Conservation (phyloP, 495 filamentous ascomycete species). For the Patellaria atrata region DNA sequence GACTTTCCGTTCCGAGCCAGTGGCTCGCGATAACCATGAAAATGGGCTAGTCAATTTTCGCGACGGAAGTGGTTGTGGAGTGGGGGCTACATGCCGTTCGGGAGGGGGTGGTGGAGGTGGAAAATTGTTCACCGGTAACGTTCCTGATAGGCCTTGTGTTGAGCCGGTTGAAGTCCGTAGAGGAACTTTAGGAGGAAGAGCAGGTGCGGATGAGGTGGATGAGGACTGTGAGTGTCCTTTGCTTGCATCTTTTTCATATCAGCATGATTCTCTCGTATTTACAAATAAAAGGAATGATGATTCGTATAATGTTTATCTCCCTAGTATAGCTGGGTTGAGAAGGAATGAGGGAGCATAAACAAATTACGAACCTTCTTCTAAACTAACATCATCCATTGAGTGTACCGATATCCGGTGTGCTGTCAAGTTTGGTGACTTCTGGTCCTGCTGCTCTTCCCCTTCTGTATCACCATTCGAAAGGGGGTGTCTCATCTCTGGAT, state of each 20-base stretch:
- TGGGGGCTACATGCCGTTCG: constrained; percentile 12
- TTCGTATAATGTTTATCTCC: background rate
- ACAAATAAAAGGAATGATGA: constrained; percentile 1
- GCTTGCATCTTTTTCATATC: background rate
- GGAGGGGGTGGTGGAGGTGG: constrained; percentile 15
- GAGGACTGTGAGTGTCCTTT: background rate
- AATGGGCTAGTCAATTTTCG: constrained; percentile 71
- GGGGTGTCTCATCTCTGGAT: no score
- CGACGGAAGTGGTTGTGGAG: constrained; percentile 27
- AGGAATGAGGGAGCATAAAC: background rate
- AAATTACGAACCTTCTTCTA: constrained; percentile 17
- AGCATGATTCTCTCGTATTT: background rate
- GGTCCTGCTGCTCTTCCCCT: no score
- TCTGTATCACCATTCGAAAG: no score
- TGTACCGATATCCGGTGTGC: constrained; percentile 16
- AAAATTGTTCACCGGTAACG: constrained; percentile 17
- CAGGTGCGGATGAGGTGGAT: constrained; percentile 6
- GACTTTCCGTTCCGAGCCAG: constrained; percentile 44
- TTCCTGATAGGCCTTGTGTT: constrained; percentile 16
- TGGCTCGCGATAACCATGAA: constrained; percentile 70
- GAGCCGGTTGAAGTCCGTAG: constrained; percentile 9
- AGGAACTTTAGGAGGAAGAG: constrained; percentile 14
- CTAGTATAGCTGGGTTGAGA: background rate
- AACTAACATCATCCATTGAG: constrained; percentile 19
- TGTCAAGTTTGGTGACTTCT: constrained; percentile 15